Evolutionary conservation across 1,284 basidiomycete species (phyloP).

Genomic region (Tausonia pullulans): DNA sequence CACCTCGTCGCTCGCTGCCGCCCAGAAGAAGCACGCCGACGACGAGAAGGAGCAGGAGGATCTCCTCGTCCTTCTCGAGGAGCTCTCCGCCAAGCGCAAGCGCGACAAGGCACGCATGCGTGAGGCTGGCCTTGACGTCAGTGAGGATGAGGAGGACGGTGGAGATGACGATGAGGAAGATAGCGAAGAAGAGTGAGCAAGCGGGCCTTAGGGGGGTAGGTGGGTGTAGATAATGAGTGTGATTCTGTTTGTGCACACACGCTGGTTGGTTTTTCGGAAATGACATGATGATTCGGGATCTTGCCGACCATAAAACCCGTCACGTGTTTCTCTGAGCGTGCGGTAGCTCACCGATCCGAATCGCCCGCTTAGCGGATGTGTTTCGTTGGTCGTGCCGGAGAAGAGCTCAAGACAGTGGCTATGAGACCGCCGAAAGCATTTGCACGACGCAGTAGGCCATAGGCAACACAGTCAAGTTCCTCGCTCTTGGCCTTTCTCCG

Average conservation of each 20-base stretch:
- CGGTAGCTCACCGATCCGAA: too few relatives aligned
- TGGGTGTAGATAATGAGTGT: too few relatives aligned
- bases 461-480: conserved; percentile 19
- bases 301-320: too few relatives aligned
- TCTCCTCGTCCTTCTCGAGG: conserved; percentile 82
- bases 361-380: too few relatives aligned
- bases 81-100: conserved; percentile 68
- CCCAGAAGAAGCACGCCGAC: conserved; percentile 57
- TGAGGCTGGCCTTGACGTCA: conserved; percentile 69
- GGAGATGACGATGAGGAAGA: conserved; percentile 40
- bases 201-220: not conserved
- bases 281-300: too few relatives aligned
- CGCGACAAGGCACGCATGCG: conserved; percentile 80
- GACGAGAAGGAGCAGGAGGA: conserved; percentile 91
- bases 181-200: conserved; percentile 5
- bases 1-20: conserved; percentile 21
- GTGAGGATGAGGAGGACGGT: conserved; percentile 77
- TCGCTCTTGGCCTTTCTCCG: conserved; percentile 28
- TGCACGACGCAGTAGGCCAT: not conserved
- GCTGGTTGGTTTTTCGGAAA: too few relatives aligned
- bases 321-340: too few relatives aligned
- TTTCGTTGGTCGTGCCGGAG: too few relatives aligned
- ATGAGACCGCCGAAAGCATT: not conserved
- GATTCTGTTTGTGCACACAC: too few relatives aligned
- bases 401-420: too few relatives aligned